These are phyloP conservation scores for Solanum rostratum DNA, from an alignment of 257 asterid species.

Conservation along the genomic window DNA sequence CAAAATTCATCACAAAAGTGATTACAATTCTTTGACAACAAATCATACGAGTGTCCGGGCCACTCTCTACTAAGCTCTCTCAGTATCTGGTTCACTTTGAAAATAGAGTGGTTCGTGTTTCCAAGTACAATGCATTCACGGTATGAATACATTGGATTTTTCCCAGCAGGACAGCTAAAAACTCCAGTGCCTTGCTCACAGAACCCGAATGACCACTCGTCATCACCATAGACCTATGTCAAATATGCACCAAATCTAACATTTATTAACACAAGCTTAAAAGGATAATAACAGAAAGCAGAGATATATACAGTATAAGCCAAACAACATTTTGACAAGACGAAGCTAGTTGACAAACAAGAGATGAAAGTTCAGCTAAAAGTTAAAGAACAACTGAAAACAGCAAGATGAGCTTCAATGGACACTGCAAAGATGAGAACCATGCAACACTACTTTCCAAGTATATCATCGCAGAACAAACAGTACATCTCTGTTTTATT, in stretches of 20 bases:
- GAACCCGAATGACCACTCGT: constrained; percentile 97
- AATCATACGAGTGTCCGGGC: constrained; percentile 89
- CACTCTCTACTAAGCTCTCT: constrained; percentile 96
- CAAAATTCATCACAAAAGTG: constrained; percentile 93
- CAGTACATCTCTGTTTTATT: neutral
- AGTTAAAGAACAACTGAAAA: neutral
- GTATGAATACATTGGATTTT: constrained; percentile 91
- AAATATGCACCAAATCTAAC: neutral
- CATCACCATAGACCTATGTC: constrained; percentile 58
- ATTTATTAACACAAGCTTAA: neutral
- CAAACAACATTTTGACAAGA: neutral
- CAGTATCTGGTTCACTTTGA: constrained; percentile 75
- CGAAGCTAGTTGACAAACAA: neutral
- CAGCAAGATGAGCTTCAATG: neutral
- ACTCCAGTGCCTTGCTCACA: constrained; percentile 97
- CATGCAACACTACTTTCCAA: neutral
- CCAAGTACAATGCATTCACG: constrained; percentile 78
- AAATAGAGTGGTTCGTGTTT: constrained; percentile 46
- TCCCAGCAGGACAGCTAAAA: constrained; percentile 74
- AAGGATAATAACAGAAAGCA: neutral
- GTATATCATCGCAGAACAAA: neutral
- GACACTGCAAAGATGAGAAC: neutral
- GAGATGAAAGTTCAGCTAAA: neutral
- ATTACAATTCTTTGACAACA: constrained; percentile 88
- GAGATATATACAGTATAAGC: neutral